Percentiles rank a stretch among this genome's conserved stretches.
phyloP scores from a whole-genome alignment of 257 asterid genomes.

The Nemophila menziesii region DNA sequence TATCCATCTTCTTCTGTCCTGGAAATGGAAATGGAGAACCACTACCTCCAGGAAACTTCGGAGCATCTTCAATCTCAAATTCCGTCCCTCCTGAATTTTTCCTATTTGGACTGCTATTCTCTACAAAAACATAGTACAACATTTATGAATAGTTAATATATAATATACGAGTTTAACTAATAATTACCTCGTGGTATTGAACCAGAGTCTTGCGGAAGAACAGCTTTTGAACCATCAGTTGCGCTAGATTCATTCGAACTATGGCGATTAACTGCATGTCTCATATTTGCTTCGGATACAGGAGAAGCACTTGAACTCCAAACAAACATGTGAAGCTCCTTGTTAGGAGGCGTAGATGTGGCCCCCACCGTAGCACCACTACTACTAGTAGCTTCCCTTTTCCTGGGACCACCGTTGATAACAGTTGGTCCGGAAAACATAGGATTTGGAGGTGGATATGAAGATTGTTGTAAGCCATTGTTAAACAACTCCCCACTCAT shows the following conservation, averaged over 20 bases:
- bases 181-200: constrained; percentile 35
- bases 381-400: constrained; percentile 42
- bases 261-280: constrained; percentile 34
- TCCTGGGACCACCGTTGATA: constrained; percentile 2
- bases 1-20: constrained; percentile 40
- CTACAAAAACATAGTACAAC: constrained; percentile 15
- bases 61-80: constrained; percentile 44
- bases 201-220: constrained; percentile 35
- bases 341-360: constrained; percentile 42
- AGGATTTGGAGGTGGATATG: constrained; percentile 79
- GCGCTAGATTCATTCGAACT: constrained; percentile 33
- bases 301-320: constrained; percentile 98
- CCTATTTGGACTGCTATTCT: constrained; percentile 36
- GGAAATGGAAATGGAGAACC: constrained; percentile 71
- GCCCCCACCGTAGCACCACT: constrained; percentile 9
- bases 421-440: constrained; percentile 36
- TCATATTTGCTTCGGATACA: constrained; percentile 60
- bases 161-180: too few species aligned
- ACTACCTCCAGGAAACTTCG: constrained; percentile 26
- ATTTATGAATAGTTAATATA: too few species aligned
- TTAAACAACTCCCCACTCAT: constrained; percentile 67
- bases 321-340: constrained; percentile 85
- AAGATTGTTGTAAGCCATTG: constrained; percentile 10
- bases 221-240: constrained; percentile 44
- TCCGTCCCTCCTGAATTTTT: constrained; percentile 39